Conservation (phyloP, 352 stramenopile genomes). For the Globisporangium carolinianum region DNA sequence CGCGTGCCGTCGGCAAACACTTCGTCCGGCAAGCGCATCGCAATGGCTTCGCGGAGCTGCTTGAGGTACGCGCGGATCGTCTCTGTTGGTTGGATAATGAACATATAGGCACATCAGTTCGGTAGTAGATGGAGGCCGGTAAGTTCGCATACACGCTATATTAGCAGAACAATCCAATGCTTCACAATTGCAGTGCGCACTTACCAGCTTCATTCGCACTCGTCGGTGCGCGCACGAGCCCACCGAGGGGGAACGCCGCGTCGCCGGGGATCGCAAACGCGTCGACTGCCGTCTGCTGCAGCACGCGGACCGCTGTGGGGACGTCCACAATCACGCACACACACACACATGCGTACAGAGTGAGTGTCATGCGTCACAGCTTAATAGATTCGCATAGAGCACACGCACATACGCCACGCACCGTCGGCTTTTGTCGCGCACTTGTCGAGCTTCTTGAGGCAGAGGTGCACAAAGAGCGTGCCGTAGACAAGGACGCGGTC, state of each 20-base stretch:
- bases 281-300: slow-evolving; percentile 81
- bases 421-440: slow-evolving; percentile 70
- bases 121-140: not conserved
- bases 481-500: slow-evolving; percentile 93
- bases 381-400: not conserved
- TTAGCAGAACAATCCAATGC: not conserved
- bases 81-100: slow-evolving; percentile 23
- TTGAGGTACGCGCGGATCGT: slow-evolving; percentile 88
- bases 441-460: slow-evolving; percentile 88
- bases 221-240: slow-evolving; percentile 64
- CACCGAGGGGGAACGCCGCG: slow-evolving; percentile 74
- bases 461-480: slow-evolving; percentile 90
- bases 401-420: slow-evolving; percentile 9
- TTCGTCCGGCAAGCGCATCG: slow-evolving; percentile 70
- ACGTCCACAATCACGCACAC: not conserved
- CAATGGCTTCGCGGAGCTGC: slow-evolving; percentile 84
- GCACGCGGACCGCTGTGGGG: slow-evolving; percentile 48
- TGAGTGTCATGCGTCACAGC: not conserved
- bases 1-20: slow-evolving; percentile 80
- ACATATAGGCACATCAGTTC: not conserved
- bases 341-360: too few relatives aligned
- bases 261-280: slow-evolving; percentile 85
- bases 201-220: slow-evolving; percentile 73
- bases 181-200: not conserved
- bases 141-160: not conserved